Evolutionary conservation across 139 green algal genomes (phyloP), one percentile per base, ranked within the genome.

Genomic region (Tetradesmus lagerheimii): DNA sequence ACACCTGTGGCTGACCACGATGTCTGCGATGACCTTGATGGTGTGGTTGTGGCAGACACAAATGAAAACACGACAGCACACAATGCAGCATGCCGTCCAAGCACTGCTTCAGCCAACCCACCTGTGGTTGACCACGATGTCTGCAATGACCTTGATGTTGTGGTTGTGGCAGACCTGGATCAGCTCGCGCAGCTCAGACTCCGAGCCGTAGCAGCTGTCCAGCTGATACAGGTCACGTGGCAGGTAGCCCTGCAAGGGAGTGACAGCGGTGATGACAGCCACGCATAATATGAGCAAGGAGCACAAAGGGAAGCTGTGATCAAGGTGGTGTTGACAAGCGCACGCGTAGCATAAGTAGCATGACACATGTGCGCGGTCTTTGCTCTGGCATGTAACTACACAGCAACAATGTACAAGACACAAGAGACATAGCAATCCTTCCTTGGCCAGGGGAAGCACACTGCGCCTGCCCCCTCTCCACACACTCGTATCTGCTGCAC

Each of bases 101-200:
- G 1, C 71, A 8, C 8, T 31, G 4, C 74, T 4, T 31, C 57
- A 45, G 35, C 27, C 34, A 35, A 8, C 85, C 12, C 96, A 99
- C 79, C 97, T 93, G 91, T 99, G 97, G 92, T 99, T 99, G 92
- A 99, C 98, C 34, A 99, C 97, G 64, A 99, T 98, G 93, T 99
- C 97, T 18, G 97, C 97, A 2, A 99, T 94, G 79, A 94, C 93
- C 80, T 98, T 99, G 87, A 99, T 93, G 85, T 93, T 92, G 85
- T 96, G 75, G 27, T 97, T 93, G 77, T 95, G 93, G 82, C 98
- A 92, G 25, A 66, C 53, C 0, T 75, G 23, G 45, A 99, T 95
- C 27, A 92, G 76, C 31, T 95, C 88, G 37, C 94, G 83, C 91
- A 95, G 85, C 94, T 96, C 86, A 86, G 82, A 84, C 98, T 96